A percentile compares a stretch with the other conserved stretches of the same genome.
Conservation (phyloP, 176 grass and related monocot species). For the Cenchrus purpureus region DNA sequence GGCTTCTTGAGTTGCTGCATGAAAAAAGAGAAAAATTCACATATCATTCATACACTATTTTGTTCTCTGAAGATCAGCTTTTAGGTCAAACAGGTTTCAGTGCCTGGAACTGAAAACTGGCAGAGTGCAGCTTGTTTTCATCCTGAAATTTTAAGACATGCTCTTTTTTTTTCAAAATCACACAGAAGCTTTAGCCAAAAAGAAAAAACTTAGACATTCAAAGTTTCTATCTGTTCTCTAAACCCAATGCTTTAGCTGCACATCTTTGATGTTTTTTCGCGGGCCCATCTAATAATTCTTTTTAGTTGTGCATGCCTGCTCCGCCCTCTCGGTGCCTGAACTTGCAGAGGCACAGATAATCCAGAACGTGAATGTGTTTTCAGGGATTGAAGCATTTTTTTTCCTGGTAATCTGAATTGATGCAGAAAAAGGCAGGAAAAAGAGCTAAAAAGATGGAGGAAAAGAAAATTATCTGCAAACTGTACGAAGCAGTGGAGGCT, state of each 20-base stretch:
- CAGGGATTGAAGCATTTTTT: background rate
- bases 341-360: too few species aligned
- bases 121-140: background rate
- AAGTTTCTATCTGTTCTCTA: background rate
- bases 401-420: background rate
- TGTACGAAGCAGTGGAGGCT: slow-evolving; percentile 84
- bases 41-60: too few species aligned
- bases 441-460: slow-evolving; percentile 54
- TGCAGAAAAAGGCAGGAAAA: slow-evolving; percentile 61
- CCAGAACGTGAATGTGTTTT: background rate
- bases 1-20: too few species aligned
- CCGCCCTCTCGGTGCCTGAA: too few species aligned
- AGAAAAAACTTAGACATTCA: background rate
- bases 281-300: too few species aligned
- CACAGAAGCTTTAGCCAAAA: background rate
- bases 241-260: too few species aligned
- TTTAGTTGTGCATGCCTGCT: too few species aligned
- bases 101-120: background rate
- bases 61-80: background rate
- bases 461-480: slow-evolving; percentile 67
- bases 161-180: background rate
- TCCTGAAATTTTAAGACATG: background rate
- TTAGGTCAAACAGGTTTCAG: background rate
- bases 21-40: too few species aligned
- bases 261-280: too few species aligned